phyloP scores from a whole-genome alignment of 2,329 filamentous ascomycete genomes.

The Nothomitra cinnamomea region DNA sequence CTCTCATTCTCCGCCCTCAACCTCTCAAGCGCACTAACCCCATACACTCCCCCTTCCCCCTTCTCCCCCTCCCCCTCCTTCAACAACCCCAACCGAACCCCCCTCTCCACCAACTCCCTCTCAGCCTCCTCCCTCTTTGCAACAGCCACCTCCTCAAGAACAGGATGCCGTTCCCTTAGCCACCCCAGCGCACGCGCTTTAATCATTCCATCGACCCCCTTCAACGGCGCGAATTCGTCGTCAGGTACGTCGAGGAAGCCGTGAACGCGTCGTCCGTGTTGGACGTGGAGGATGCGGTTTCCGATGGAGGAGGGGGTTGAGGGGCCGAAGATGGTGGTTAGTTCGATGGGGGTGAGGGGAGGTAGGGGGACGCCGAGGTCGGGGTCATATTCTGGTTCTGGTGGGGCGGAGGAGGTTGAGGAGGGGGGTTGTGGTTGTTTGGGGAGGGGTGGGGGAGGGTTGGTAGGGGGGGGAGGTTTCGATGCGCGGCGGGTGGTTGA shows the following conservation, averaged over 20 bases:
- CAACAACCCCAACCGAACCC: constrained; percentile 12
- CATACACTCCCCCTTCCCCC: constrained; percentile 34
- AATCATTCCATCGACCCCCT: neutral
- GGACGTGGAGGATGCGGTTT: constrained; percentile 37
- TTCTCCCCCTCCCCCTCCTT: constrained; percentile 14
- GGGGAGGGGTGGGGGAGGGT: too few relatives aligned
- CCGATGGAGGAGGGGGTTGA: constrained; percentile 27
- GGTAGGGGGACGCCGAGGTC: constrained; percentile 36
- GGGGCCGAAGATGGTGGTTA: constrained; percentile 32
- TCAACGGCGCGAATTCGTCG: neutral
- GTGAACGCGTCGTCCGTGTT: constrained; percentile 46
- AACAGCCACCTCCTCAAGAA: constrained; percentile 40
- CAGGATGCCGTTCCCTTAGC: constrained; percentile 35
- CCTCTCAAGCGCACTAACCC: constrained; percentile 37
- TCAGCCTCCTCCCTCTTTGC: constrained; percentile 4
- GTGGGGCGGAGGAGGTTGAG: neutral
- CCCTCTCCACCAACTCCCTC: constrained; percentile 13
- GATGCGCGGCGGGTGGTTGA: neutral
- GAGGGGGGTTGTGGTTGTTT: too few relatives aligned
- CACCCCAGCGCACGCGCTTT: constrained; percentile 34
- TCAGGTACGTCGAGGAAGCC: constrained; percentile 19
- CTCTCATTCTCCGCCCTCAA: constrained; percentile 37
- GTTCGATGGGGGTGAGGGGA: constrained; percentile 33
- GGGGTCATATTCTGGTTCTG: constrained; percentile 33
- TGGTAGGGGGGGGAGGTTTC: neutral